Evolutionary conservation across 768 basidiomycete species (phyloP).

Genomic region (Russula vinacea): DNA sequence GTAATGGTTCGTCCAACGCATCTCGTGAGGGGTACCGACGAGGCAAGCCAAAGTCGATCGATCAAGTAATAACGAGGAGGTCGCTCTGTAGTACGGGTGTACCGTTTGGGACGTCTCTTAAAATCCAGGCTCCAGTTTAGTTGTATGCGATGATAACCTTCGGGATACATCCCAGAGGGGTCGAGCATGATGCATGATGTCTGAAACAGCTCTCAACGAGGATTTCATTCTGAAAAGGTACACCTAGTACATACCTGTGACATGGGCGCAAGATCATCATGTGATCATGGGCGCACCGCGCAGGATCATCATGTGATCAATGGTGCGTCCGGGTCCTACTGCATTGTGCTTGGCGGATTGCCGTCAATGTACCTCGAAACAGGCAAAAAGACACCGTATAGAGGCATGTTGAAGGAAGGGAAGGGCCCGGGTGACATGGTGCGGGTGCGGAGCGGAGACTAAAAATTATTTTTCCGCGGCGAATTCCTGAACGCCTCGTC

Average conservation of each 20-base stretch:
- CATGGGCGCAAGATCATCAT: too few relatives aligned
- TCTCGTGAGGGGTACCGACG: constrained; percentile 22
- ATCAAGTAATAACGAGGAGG: constrained; percentile 35
- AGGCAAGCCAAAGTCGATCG: constrained; percentile 37
- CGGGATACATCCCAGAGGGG: constrained; percentile 20
- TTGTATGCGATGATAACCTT: constrained; percentile 10
- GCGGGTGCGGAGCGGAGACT: too few relatives aligned
- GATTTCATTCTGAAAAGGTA: not conserved
- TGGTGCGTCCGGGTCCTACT: too few relatives aligned
- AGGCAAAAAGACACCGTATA: too few relatives aligned
- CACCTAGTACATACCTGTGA: constrained; percentile 13
- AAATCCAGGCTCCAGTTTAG: constrained; percentile 11
- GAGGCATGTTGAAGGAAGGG: too few relatives aligned
- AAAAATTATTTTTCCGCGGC: too few relatives aligned
- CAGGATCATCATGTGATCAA: too few relatives aligned
- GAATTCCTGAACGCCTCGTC: too few relatives aligned
- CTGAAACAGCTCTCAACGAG: not conserved
- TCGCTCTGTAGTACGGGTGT: constrained; percentile 33
- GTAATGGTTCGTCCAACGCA: constrained; percentile 25
- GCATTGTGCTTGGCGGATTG: too few relatives aligned
- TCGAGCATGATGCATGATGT: constrained; percentile 25
- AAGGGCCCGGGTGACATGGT: too few relatives aligned
- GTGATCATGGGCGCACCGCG: too few relatives aligned
- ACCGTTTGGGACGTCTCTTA: constrained; percentile 22
- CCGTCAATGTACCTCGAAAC: too few relatives aligned